These are phyloP conservation scores for Citrus trifoliata DNA, from an alignment of 345 rosid species.

Conservation along the genomic window DNA sequence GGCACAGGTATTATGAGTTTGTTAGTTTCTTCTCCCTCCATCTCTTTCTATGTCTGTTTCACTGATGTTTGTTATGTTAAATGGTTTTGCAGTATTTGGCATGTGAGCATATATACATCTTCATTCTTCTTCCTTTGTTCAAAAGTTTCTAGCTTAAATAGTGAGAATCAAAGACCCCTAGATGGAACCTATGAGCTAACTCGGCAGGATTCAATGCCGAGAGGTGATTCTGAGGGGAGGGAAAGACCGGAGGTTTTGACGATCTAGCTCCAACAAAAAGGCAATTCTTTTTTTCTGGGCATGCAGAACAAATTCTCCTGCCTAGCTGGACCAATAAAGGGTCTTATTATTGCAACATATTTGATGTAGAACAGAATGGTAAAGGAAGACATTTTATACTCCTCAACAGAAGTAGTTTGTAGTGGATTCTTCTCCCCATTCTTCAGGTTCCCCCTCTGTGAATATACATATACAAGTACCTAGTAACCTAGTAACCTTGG, in stretches of 20 bases:
- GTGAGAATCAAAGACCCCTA: slow-evolving; percentile 25
- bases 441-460: not conserved
- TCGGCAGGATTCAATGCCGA: slow-evolving; percentile 55
- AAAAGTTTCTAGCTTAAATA: slow-evolving; percentile 42
- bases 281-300: not conserved
- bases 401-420: not conserved
- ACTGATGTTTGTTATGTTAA: slow-evolving; percentile 8
- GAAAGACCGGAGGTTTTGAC: slow-evolving; percentile 1
- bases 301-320: not conserved
- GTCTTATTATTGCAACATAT: not conserved
- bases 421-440: slow-evolving; percentile 8
- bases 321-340: not conserved
- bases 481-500: not conserved
- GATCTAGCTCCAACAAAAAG: slow-evolving; percentile 1
- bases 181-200: slow-evolving; percentile 55
- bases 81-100: slow-evolving; percentile 72
- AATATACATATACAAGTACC: not conserved
- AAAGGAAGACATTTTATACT: not conserved
- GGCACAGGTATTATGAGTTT: slow-evolving; percentile 70
- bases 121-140: slow-evolving; percentile 96
- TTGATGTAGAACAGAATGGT: not conserved
- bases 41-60: not conserved
- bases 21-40: not conserved
- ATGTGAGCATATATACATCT: slow-evolving; percentile 69
- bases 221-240: slow-evolving; percentile 27